phyloP scores from a whole-genome alignment of 2,329 filamentous ascomycete genomes.

The Aspergillus transmontanensis region DNA sequence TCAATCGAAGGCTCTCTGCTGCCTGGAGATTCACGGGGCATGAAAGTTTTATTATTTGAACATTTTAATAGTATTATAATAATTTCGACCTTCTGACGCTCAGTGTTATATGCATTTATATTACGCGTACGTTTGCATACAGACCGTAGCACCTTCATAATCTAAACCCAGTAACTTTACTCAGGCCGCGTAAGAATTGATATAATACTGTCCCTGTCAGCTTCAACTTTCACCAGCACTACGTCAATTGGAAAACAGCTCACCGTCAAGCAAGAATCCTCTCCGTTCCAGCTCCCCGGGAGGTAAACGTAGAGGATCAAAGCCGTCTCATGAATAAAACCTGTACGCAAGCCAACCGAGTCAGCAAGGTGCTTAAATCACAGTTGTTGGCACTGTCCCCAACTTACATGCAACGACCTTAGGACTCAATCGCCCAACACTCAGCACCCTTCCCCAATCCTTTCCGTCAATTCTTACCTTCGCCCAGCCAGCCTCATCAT shows the following conservation, averaged over 20 bases:
- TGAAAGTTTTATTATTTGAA: not conserved
- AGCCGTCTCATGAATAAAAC: conserved; percentile 50
- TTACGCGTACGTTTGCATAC: not conserved
- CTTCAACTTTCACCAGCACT: not conserved
- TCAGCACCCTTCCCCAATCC: conserved; percentile 94
- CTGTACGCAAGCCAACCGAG: conserved; percentile 20
- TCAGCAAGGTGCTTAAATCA: not conserved
- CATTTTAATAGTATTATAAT: conserved; percentile 21
- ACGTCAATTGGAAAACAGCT: conserved; percentile 19
- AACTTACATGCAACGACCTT: conserved; percentile 83
- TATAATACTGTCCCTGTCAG: conserved; percentile 42
- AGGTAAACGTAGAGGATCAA: conserved; percentile 51
- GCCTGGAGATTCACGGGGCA: not conserved
- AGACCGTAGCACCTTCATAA: conserved; percentile 8
- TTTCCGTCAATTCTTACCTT: conserved; percentile 87
- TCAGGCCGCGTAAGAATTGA: conserved; percentile 46
- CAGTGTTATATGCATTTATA: not conserved
- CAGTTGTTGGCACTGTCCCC: not conserved
- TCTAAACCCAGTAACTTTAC: not conserved
- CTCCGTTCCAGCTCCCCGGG: conserved; percentile 42
- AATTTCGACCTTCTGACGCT: not conserved
- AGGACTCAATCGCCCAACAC: conserved; percentile 84
- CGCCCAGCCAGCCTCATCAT: conserved; percentile 81
- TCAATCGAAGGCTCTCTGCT: not conserved
- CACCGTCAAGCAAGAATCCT: conserved; percentile 51